Evolutionary conservation across 2,329 filamentous ascomycete genomes (phyloP), one percentile per base, ranked within the genome.

Genomic region (Xylariaceae sp.): DNA sequence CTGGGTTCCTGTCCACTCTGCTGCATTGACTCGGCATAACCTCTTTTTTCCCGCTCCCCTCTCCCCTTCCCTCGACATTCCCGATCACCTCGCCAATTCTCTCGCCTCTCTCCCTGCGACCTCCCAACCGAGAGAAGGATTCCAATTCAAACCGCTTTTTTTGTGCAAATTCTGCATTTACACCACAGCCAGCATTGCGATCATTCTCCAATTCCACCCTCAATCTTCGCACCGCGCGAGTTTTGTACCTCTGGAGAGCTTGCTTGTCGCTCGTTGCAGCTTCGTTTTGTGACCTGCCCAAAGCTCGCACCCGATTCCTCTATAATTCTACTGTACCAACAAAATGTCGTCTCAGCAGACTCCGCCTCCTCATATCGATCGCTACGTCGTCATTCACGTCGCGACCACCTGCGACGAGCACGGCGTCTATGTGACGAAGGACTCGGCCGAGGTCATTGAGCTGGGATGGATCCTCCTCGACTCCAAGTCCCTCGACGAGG

Each of bases 351-450:
- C 65, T 48, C 68, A 69, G 48, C 70, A 72, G 55, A 62, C 64
- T 63, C 74, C 73, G 38, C 79, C 80, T 55, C 76, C 83, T 56
- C 85, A 85, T 70, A 80, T 95, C 69, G 93, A 98, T 73, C 87
- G 91, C 66, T 98, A 95, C 71, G 86, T 96, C 53, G 88, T 98
- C 61, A 95, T 97, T 65, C 93, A 98, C 69, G 91, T 97, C 62
- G 93, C 93, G 51, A 98, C 93, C 28, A 98, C 93, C 55, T 98
- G 93, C 71, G 93, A 98, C 67, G 93, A 98, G 68, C 93, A 98
- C 70, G 93, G 93, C 50, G 93, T 98, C 53, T 98, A 98, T 68
- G 93, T 98, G 45, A 98, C 93, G 46, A 97, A 97, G 71, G 93
- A 98, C 70, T 97, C 93, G 45, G 93, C 93, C 49, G 93, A 98